Evolutionary conservation across 495 filamentous ascomycete genomes (phyloP).

Genomic region (Tuber magnatum): DNA sequence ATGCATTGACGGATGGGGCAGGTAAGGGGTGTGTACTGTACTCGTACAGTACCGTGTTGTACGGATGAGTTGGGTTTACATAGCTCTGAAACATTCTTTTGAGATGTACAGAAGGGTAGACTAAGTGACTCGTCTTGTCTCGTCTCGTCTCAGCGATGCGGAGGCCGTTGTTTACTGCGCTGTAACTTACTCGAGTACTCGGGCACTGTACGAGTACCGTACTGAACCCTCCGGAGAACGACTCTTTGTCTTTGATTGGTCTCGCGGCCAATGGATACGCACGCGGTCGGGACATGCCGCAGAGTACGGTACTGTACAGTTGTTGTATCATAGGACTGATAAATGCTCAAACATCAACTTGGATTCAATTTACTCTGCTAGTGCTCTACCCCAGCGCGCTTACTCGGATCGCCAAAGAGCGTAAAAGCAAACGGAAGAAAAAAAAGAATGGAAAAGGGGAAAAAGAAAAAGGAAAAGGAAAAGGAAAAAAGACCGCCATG

Average conservation of each 20-base stretch:
- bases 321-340: background rate
- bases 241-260: background rate
- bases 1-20: background rate
- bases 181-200: no score
- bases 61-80: background rate
- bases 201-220: no score
- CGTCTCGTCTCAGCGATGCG: background rate
- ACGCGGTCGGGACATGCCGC: background rate
- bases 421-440: background rate
- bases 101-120: background rate
- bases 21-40: no score
- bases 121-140: background rate
- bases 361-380: background rate
- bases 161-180: background rate
- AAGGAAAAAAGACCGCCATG: background rate
- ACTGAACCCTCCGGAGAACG: no score
- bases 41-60: no score
- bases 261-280: background rate
- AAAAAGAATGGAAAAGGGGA: background rate
- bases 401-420: background rate
- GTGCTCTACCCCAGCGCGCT: background rate
- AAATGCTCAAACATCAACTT: background rate
- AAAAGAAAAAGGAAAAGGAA: background rate
- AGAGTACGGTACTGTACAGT: background rate
- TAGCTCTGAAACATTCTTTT: background rate